These are phyloP conservation scores for Tetrapisispora iriomotensis DNA, from an alignment of 805 yeast species.

Conservation along the genomic window DNA sequence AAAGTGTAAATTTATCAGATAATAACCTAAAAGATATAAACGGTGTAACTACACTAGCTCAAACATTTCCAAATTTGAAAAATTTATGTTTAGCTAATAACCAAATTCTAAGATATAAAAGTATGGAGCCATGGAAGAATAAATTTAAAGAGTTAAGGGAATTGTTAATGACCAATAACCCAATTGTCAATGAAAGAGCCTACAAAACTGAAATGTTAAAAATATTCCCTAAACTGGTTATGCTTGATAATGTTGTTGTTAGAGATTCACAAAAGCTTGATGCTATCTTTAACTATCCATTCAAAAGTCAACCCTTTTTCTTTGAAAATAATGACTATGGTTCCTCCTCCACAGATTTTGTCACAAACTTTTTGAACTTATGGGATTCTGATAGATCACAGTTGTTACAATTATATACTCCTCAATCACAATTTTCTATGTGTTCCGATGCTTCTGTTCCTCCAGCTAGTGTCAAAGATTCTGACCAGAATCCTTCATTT, in stretches of 20 bases:
- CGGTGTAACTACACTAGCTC: conserved; percentile 53
- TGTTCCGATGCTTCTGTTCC: conserved; percentile 70
- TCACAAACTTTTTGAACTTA: conserved; percentile 59
- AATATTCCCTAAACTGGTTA: conserved; percentile 68
- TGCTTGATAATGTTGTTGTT: conserved; percentile 68
- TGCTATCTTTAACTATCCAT: conserved; percentile 45
- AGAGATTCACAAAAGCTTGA: conserved; percentile 60
- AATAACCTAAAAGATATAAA: conserved; percentile 57
- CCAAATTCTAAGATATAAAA: conserved; percentile 45
- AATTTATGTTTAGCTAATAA: conserved; percentile 79
- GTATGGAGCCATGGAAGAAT: conserved; percentile 66
- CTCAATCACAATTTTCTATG: conserved; percentile 75
- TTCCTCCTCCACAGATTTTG: conserved; percentile 61
- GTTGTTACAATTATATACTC: conserved; percentile 63
- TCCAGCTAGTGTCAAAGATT: conserved; percentile 26
- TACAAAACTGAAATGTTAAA: conserved; percentile 55
- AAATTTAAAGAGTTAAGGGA: conserved; percentile 69
- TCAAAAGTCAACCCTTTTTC: conserved; percentile 52
- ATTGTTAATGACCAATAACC: conserved; percentile 69
- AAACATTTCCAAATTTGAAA: conserved; percentile 61
- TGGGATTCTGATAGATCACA: conserved; percentile 79
- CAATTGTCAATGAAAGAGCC: conserved; percentile 41
- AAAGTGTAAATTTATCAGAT: conserved; percentile 58
- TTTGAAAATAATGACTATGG: conserved; percentile 72
- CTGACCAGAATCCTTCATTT: conserved; percentile 38